phyloP scores from a whole-genome alignment of 306 rosid genomes.

The Casuarina cunninghamiana region DNA sequence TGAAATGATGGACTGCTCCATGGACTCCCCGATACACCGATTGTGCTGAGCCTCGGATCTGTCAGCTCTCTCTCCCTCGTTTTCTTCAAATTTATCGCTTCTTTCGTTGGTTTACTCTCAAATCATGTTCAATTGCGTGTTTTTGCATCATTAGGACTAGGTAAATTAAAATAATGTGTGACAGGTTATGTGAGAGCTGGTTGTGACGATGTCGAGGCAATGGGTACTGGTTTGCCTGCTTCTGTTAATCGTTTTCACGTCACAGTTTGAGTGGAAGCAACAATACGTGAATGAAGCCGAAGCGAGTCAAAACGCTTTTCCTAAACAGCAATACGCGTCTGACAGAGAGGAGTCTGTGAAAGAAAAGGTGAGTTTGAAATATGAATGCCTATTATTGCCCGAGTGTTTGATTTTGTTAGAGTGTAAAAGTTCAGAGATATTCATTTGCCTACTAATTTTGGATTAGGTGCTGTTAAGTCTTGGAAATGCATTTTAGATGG shows the following conservation, averaged over 20 bases:
- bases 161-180: neutral
- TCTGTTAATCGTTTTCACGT: slow-evolving; percentile 52
- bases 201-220: slow-evolving; percentile 48
- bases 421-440: neutral
- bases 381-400: neutral
- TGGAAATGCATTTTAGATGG: slow-evolving; percentile 1
- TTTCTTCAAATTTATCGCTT: neutral
- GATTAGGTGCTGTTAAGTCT: neutral
- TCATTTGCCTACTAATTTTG: neutral
- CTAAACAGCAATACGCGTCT: slow-evolving; percentile 38
- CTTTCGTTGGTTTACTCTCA: neutral
- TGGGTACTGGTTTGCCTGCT: slow-evolving; percentile 63
- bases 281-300: slow-evolving; percentile 52
- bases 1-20: slow-evolving; percentile 1
- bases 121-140: neutral
- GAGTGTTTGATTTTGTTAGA: neutral
- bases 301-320: slow-evolving; percentile 38
- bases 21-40: neutral
- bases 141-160: neutral
- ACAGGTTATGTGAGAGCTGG: slow-evolving; percentile 35
- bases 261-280: slow-evolving; percentile 69
- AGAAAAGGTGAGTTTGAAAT: slow-evolving; percentile 42
- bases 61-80: neutral
- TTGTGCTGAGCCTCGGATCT: slow-evolving; percentile 3
- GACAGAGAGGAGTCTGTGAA: slow-evolving; percentile 56